Conservation (phyloP, 495 filamentous ascomycete species). For the Talaromyces nanjingensis region DNA sequence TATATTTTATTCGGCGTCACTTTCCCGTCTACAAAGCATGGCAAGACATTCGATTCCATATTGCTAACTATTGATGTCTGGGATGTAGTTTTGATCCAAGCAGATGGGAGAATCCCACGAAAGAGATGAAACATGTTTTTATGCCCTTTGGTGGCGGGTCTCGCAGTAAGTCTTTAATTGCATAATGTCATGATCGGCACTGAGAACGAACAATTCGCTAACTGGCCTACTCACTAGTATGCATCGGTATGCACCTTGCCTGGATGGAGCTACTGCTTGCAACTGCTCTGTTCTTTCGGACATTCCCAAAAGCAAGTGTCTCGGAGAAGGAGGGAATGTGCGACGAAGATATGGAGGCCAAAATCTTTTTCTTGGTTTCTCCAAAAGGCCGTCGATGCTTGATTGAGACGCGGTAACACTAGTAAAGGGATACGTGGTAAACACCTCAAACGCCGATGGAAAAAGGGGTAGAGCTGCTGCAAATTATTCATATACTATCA, state of each 20-base stretch:
- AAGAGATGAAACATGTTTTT: constrained; percentile 46
- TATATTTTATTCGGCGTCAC: not conserved
- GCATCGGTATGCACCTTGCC: not conserved
- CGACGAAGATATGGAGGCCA: constrained; percentile 37
- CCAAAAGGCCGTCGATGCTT: constrained; percentile 39
- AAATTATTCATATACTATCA: not conserved
- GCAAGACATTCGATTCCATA: not conserved
- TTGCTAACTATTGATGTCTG: not conserved
- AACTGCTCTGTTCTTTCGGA: not conserved
- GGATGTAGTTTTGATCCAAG: constrained; percentile 30
- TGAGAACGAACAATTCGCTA: not conserved
- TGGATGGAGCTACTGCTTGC: not conserved
- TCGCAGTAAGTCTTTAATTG: constrained; percentile 19
- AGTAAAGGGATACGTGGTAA: not conserved
- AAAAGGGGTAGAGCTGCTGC: not conserved
- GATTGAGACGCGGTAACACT: constrained; percentile 19
- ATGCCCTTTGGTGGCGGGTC: constrained; percentile 47
- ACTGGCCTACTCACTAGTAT: not conserved
- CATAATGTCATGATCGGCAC: no score
- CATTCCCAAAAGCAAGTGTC: not conserved
- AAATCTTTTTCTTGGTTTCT: constrained; percentile 36
- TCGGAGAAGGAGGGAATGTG: not conserved
- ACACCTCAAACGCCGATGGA: not conserved
- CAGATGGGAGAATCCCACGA: constrained; percentile 36
- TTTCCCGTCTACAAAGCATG: no score